Evolutionary conservation across 164 flowering plant genomes (phyloP).

Genomic region (Euptelea pleiosperma): DNA sequence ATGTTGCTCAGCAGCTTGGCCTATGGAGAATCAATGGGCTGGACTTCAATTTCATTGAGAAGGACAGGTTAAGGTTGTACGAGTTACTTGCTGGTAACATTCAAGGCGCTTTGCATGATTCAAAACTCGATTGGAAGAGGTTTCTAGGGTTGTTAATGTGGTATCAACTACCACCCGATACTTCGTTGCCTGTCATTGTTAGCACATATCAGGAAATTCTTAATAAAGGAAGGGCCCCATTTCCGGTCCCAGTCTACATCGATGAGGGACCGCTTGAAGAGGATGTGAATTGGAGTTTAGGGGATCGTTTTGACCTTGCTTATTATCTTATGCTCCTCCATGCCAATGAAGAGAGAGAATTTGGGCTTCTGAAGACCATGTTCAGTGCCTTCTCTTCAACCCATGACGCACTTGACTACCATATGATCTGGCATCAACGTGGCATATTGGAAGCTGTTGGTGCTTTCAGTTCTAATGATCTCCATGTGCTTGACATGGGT

Average conservation of each 20-base stretch:
- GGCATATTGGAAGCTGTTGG: slow-evolving; percentile 87
- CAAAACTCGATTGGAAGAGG: slow-evolving; percentile 85
- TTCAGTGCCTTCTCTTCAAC: slow-evolving; percentile 93
- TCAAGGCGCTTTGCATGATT: slow-evolving; percentile 52
- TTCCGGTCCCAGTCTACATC: slow-evolving; percentile 76
- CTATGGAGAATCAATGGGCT: slow-evolving; percentile 80
- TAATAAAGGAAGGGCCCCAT: slow-evolving; percentile 65
- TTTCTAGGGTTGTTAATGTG: slow-evolving; percentile 90
- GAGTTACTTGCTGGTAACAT: slow-evolving; percentile 92
- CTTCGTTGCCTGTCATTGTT: slow-evolving; percentile 55
- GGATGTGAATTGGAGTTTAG: slow-evolving; percentile 28
- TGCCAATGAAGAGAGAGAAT: slow-evolving; percentile 50
- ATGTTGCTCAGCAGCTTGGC: slow-evolving; percentile 71
- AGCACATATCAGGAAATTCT: slow-evolving; percentile 69
- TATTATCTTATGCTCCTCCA: slow-evolving; percentile 96
- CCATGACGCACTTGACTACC: slow-evolving; percentile 90
- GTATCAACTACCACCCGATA: slow-evolving; percentile 80
- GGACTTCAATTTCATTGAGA: slow-evolving; percentile 85
- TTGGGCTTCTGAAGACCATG: slow-evolving; percentile 68
- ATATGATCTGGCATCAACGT: slow-evolving; percentile 99
- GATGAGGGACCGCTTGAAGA: slow-evolving; percentile 71
- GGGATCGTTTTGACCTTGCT: slow-evolving; percentile 63
- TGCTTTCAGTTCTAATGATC: slow-evolving; percentile 71
- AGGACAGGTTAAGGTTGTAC: slow-evolving; percentile 64
- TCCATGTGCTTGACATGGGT: slow-evolving; percentile 90